Evolutionary conservation across 2,329 filamentous ascomycete species (phyloP).

Genomic region (Stagonosporopsis rhizophila): DNA sequence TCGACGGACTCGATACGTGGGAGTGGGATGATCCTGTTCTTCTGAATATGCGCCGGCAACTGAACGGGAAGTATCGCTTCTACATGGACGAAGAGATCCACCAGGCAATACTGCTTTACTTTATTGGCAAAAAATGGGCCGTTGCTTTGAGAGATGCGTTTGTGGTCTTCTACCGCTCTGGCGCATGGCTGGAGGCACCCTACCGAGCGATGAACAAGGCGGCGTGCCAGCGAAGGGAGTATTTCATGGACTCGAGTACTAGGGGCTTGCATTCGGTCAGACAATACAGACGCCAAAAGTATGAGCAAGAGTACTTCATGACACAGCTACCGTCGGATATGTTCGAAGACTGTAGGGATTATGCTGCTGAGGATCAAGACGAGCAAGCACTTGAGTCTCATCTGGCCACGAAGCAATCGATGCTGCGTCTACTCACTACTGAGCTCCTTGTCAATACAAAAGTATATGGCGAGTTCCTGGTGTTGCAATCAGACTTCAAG

Average conservation of each 20-base stretch:
- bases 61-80: slow-evolving; percentile 66
- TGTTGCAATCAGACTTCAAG: slow-evolving; percentile 64
- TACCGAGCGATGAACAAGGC: slow-evolving; percentile 43
- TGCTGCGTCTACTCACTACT: slow-evolving; percentile 64
- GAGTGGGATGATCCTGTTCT: slow-evolving; percentile 58
- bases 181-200: slow-evolving; percentile 52
- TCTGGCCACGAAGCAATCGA: slow-evolving; percentile 61
- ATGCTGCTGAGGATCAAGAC: slow-evolving; percentile 51
- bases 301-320: slow-evolving; percentile 60
- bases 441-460: slow-evolving; percentile 61
- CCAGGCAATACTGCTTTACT: slow-evolving; percentile 63
- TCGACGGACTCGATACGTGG: slow-evolving; percentile 61
- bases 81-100: slow-evolving; percentile 67
- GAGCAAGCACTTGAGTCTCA: slow-evolving; percentile 48
- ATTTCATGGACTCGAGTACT: slow-evolving; percentile 1
- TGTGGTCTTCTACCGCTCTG: slow-evolving; percentile 44
- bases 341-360: slow-evolving; percentile 49
- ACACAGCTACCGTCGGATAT: slow-evolving; percentile 59
- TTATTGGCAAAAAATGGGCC: slow-evolving; percentile 61
- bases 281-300: slow-evolving; percentile 46
- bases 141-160: slow-evolving; percentile 57
- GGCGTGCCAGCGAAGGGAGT: slow-evolving; percentile 52
- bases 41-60: slow-evolving; percentile 59
- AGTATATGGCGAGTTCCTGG: slow-evolving; percentile 58
- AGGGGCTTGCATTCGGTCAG: slow-evolving; percentile 36